These are phyloP conservation scores for Ophiocordyceps robertsii DNA, from an alignment of 2,329 filamentous ascomycete genomes.

Conservation along the genomic window DNA sequence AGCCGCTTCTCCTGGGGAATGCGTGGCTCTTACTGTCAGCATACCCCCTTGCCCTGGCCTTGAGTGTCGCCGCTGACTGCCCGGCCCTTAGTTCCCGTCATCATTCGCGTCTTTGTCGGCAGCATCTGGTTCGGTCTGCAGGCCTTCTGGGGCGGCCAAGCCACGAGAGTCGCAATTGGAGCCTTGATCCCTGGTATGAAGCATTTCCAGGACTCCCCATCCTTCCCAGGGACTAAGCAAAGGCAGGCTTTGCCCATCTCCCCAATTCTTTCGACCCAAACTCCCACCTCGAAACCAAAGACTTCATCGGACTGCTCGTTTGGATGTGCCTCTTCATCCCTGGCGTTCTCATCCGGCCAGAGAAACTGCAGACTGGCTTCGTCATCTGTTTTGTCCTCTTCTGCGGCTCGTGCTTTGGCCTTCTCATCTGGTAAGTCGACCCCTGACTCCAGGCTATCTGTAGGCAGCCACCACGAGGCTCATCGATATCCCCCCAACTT, in stretches of 20 bases:
- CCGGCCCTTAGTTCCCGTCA: constrained; percentile 1
- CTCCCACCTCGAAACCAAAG: constrained; percentile 12
- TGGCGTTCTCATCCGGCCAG: constrained; percentile 9
- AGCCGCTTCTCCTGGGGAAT: constrained; percentile 33
- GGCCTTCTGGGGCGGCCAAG: constrained; percentile 15
- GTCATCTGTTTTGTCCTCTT: constrained; percentile 12
- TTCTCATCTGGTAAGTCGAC: constrained; percentile 6
- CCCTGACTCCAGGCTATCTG: too few relatives aligned
- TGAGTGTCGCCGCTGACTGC: not conserved
- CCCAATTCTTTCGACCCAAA: constrained; percentile 9
- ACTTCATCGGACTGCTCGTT: constrained; percentile 12
- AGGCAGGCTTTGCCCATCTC: constrained; percentile 9
- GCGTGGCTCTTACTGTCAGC: constrained; percentile 25
- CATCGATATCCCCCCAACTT: not conserved
- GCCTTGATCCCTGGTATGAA: constrained; percentile 12
- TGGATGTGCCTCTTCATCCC: constrained; percentile 11
- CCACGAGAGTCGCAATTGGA: constrained; percentile 13
- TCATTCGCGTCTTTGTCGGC: constrained; percentile 11
- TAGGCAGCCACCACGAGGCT: too few relatives aligned
- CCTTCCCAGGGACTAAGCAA: not conserved
- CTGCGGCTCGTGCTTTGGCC: constrained; percentile 8
- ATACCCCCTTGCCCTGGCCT: too few relatives aligned
- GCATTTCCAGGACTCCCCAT: not conserved
- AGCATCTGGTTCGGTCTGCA: constrained; percentile 16
- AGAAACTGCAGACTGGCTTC: constrained; percentile 12